Evolutionary conservation across 164 flowering plant genomes (phyloP).

Genomic region (Magnolia changhungtana): DNA sequence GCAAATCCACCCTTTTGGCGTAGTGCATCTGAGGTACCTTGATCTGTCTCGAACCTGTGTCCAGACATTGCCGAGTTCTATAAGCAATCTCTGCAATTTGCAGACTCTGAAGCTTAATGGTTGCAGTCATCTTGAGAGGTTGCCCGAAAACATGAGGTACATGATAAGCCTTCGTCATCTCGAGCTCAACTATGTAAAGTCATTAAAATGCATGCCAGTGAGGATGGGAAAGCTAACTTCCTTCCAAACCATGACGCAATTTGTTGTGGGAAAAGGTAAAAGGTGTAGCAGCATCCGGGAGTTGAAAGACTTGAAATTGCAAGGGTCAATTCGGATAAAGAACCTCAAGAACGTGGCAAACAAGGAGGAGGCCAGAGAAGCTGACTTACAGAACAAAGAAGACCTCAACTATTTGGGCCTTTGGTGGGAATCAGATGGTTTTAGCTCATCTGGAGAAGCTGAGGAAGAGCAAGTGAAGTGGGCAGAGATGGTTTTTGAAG

Average conservation of each 20-base stretch:
- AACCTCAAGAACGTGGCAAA: conserved; percentile 32
- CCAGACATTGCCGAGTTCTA: conserved; percentile 20
- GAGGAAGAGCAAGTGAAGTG: neutral
- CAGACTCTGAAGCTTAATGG: conserved; percentile 24
- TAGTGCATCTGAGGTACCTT: conserved; percentile 28
- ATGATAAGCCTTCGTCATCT: conserved; percentile 26
- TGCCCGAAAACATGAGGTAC: conserved; percentile 18
- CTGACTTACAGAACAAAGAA: conserved; percentile 23
- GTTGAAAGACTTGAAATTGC: conserved; percentile 23
- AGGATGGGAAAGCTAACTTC: conserved; percentile 22
- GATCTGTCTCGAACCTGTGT: conserved; percentile 22
- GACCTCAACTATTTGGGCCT: conserved; percentile 21
- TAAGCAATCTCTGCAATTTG: conserved; percentile 23
- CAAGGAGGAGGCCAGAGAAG: conserved; percentile 23
- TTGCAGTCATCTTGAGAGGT: conserved; percentile 16
- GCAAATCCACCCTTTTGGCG: no score
- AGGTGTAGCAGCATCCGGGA: conserved; percentile 20
- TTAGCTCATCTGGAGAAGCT: neutral
- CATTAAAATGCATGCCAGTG: conserved; percentile 19
- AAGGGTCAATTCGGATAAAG: conserved; percentile 27
- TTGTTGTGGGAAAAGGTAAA: conserved; percentile 23
- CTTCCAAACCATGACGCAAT: conserved; percentile 24
- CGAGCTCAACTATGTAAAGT: neutral
- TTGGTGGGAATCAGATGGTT: conserved; percentile 22
- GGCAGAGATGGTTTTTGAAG: conserved; percentile 1